Conservation (phyloP, 495 filamentous ascomycete species). For the Aspergillus asperescens region DNA sequence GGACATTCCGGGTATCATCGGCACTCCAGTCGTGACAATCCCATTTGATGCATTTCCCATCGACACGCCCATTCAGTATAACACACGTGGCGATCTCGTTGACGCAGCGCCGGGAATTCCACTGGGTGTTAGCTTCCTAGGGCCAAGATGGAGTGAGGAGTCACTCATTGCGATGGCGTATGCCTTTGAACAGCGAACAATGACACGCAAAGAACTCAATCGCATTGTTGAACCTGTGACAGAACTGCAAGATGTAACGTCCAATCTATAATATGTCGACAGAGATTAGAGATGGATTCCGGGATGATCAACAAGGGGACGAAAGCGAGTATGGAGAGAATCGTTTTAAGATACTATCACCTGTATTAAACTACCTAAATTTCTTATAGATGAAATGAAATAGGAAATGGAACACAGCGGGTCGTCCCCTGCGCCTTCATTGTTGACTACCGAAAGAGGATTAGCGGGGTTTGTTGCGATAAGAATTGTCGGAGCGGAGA, state of each 20-base stretch:
- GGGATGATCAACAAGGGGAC: no score
- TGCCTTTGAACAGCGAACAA: constrained; percentile 63
- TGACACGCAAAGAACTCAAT: constrained; percentile 38
- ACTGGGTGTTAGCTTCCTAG: constrained; percentile 58
- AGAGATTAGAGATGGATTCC: no score
- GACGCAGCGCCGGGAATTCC: constrained; percentile 45
- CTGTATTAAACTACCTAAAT: no score
- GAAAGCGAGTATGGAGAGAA: no score
- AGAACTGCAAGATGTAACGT: constrained; percentile 43
- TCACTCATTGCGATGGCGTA: constrained; percentile 60
- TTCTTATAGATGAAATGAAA: no score
- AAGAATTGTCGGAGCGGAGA: constrained; percentile 7
- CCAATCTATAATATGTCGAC: no score
- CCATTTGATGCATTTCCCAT: constrained; percentile 48
- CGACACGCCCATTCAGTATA: constrained; percentile 36
- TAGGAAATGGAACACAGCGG: no score
- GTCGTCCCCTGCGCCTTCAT: no score
- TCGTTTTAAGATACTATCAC: no score
- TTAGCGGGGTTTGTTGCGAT: constrained; percentile 2
- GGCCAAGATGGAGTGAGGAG: constrained; percentile 51
- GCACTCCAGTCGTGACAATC: constrained; percentile 48
- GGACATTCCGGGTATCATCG: constrained; percentile 43
- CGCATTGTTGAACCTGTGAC: constrained; percentile 47
- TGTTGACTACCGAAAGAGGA: not conserved
- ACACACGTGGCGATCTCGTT: constrained; percentile 37